Evolutionary conservation across 2,329 filamentous ascomycete species (phyloP).

Genomic region (Diaporthe citri): DNA sequence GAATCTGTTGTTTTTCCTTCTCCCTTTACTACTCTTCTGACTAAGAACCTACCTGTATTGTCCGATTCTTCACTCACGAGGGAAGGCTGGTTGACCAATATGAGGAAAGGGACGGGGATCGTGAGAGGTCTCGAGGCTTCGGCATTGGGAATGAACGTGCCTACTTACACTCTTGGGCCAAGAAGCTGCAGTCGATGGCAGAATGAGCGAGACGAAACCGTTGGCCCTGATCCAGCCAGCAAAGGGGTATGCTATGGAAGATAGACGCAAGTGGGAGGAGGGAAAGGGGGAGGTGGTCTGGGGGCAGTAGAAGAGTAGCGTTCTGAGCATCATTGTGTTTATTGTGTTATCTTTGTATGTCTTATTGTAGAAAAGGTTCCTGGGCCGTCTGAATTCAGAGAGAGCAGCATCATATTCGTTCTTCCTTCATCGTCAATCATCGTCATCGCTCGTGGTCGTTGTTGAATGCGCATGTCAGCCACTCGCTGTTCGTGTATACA

Average conservation of each 20-base stretch:
- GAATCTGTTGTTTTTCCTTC: neutral
- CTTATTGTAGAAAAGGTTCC: neutral
- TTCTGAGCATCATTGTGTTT: conserved; percentile 3
- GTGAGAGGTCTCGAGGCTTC: neutral
- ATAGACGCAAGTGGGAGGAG: neutral
- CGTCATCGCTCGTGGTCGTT: neutral
- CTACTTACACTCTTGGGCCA: neutral
- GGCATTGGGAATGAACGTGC: neutral
- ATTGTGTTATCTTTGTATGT: neutral
- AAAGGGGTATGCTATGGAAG: too few species aligned
- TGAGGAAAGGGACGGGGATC: neutral
- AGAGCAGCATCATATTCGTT: neutral
- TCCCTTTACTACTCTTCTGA: neutral
- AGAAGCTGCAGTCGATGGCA: neutral
- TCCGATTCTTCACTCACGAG: neutral
- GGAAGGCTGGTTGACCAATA: neutral
- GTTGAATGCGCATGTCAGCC: too few species aligned
- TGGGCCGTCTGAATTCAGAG: neutral
- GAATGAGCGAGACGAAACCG: neutral
- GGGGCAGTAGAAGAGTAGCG: neutral
- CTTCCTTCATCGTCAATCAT: neutral
- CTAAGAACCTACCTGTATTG: neutral
- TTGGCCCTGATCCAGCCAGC: neutral
- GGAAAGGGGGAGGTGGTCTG: neutral
- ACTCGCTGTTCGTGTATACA: too few species aligned